Evolutionary conservation across 2,329 filamentous ascomycete species (phyloP).

Genomic region (Paradendryphiella salina): DNA sequence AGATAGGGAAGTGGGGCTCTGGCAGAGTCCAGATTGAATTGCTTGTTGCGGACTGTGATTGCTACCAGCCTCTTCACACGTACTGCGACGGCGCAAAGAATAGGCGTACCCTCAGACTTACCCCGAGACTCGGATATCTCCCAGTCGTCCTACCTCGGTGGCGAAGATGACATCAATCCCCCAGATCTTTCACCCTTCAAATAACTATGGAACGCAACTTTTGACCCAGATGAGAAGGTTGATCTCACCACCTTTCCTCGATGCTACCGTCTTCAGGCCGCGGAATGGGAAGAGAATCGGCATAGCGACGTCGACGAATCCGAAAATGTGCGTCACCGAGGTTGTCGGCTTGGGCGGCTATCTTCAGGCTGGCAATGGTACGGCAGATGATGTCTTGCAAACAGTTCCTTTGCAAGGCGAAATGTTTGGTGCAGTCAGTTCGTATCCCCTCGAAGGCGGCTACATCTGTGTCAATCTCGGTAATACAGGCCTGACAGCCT

Average conservation of each 20-base stretch:
- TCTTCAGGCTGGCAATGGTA: slow-evolving; percentile 21
- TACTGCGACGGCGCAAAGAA: slow-evolving; percentile 1
- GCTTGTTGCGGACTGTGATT: no score
- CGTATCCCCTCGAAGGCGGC: slow-evolving; percentile 33
- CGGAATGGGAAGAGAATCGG: slow-evolving; percentile 27
- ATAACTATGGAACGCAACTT: slow-evolving; percentile 44
- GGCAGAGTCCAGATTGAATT: no score
- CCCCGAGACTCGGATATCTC: slow-evolving; percentile 21
- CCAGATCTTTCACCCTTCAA: slow-evolving; percentile 46
- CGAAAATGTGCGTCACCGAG: slow-evolving; percentile 31
- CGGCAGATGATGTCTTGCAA: slow-evolving; percentile 26
- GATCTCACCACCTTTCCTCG: slow-evolving; percentile 12
- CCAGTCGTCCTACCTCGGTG: slow-evolving; percentile 26
- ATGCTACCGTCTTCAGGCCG: slow-evolving; percentile 22
- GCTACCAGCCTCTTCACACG: neutral
- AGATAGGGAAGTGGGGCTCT: no score
- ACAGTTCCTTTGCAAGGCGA: slow-evolving; percentile 25
- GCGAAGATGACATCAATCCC: slow-evolving; percentile 51
- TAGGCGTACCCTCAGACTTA: slow-evolving; percentile 19
- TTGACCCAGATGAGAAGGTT: slow-evolving; percentile 40
- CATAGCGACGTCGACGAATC: slow-evolving; percentile 38
- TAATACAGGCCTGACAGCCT: slow-evolving; percentile 34
- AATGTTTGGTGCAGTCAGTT: slow-evolving; percentile 28
- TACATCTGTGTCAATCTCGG: slow-evolving; percentile 39
- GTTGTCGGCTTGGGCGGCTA: slow-evolving; percentile 33